Evolutionary conservation across 306 rosid species (phyloP).

Genomic region (Benincasa hispida): DNA sequence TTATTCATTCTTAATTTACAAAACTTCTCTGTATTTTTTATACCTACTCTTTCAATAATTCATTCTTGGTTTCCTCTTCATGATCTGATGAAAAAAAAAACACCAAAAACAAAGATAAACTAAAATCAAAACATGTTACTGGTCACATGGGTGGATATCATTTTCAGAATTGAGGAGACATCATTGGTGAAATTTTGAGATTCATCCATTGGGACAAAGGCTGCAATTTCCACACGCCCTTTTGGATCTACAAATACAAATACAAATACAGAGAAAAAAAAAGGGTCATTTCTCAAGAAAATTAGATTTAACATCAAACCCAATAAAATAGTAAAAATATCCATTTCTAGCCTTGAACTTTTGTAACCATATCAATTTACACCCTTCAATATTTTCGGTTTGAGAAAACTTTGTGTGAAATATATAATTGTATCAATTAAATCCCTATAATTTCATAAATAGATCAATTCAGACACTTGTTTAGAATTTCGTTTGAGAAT

Average conservation of each 20-base stretch:
- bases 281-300: not conserved
- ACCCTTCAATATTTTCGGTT: no score
- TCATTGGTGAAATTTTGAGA: not conserved
- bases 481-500: no score
- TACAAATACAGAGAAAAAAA: no score
- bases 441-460: no score
- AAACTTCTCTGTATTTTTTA: not conserved
- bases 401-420: no score
- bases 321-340: not conserved
- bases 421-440: no score
- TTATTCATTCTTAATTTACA: not conserved
- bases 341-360: no score
- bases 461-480: no score
- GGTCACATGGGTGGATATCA: constrained; percentile 5
- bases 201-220: not conserved
- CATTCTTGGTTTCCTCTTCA: not conserved
- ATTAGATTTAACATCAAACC: not conserved
- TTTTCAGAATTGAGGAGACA: not conserved
- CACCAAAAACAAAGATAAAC: not conserved
- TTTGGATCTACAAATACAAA: not conserved
- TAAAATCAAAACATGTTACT: not conserved
- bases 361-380: no score
- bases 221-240: not conserved
- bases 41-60: not conserved
- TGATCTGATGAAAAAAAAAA: not conserved